phyloP scores from a whole-genome alignment of 2,329 filamentous ascomycete species.

The Nannizziopsis barbatae region DNA sequence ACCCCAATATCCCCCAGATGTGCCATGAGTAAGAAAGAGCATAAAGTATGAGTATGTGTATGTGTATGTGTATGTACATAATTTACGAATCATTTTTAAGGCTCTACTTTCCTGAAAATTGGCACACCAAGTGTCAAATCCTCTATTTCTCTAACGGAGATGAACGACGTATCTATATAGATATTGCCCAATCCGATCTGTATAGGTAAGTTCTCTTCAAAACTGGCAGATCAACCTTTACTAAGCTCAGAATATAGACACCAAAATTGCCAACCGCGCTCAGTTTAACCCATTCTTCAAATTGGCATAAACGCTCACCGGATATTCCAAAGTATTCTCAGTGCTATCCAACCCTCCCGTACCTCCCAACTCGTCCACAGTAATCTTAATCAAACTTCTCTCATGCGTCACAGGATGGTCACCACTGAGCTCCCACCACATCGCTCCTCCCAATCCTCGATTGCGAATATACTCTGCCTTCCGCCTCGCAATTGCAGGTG shows the following conservation, averaged over 20 bases:
- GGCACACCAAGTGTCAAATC: too few relatives aligned
- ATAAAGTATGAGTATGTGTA: too few relatives aligned
- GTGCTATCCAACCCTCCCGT: slow-evolving; percentile 8
- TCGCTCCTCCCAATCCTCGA: slow-evolving; percentile 66
- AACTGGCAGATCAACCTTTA: too few relatives aligned
- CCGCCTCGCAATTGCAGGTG: slow-evolving; percentile 49
- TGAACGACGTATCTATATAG: too few relatives aligned
- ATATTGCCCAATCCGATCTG: too few relatives aligned
- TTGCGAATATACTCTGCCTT: slow-evolving; percentile 64
- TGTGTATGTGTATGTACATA: too few relatives aligned
- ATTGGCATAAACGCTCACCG: slow-evolving; percentile 13
- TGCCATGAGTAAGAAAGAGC: too few relatives aligned
- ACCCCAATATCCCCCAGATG: too few relatives aligned
- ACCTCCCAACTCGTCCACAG: slow-evolving; percentile 11
- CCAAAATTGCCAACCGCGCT: background rate
- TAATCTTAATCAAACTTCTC: slow-evolving; percentile 13
- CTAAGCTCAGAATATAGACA: background rate
- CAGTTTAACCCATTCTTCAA: slow-evolving; percentile 11
- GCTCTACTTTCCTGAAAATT: too few relatives aligned
- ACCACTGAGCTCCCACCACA: slow-evolving; percentile 91
- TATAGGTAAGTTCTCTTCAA: too few relatives aligned
- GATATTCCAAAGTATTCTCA: slow-evolving; percentile 12
- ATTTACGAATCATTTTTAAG: too few relatives aligned
- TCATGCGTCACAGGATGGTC: slow-evolving; percentile 38
- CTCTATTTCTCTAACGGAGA: too few relatives aligned